Conservation (phyloP, 2,329 filamentous ascomycete species). For the Pseudocercospora musae region DNA sequence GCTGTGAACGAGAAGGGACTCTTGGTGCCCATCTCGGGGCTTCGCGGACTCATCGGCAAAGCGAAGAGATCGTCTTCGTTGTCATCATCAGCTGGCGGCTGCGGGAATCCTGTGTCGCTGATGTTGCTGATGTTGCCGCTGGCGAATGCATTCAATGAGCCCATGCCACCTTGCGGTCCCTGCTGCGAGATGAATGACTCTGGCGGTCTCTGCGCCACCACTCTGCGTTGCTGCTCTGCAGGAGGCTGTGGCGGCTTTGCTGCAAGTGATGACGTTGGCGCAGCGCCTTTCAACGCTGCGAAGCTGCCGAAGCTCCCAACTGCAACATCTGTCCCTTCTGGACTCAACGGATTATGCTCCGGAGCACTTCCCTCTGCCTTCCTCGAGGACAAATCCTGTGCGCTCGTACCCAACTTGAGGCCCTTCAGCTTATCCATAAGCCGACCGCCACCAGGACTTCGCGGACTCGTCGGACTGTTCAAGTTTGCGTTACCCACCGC, state of each 20-base stretch:
- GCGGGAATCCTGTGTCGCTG: slow-evolving; percentile 20
- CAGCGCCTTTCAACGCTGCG: slow-evolving; percentile 54
- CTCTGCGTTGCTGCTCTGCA: slow-evolving; percentile 18
- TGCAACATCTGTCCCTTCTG: slow-evolving; percentile 61
- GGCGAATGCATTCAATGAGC: slow-evolving; percentile 46
- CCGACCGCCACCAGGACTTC: slow-evolving; percentile 62
- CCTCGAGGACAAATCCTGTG: slow-evolving; percentile 28
- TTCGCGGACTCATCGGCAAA: slow-evolving; percentile 78
- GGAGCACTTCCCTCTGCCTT: slow-evolving; percentile 22
- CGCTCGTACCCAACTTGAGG: slow-evolving; percentile 70
- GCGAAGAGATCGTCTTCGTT: slow-evolving; percentile 82
- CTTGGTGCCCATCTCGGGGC: slow-evolving; percentile 72
- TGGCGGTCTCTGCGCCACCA: slow-evolving; percentile 31
- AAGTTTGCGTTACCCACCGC: slow-evolving; percentile 23
- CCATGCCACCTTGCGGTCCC: slow-evolving; percentile 37
- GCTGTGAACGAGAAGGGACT: slow-evolving; percentile 69
- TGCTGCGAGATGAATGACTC: slow-evolving; percentile 41
- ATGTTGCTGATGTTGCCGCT: slow-evolving; percentile 33
- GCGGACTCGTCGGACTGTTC: slow-evolving; percentile 57
- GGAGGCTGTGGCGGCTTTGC: slow-evolving; percentile 41
- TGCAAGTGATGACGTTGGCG: slow-evolving; percentile 38
- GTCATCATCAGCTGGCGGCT: slow-evolving; percentile 44
- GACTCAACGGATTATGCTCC: slow-evolving; percentile 54
- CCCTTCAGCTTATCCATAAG: slow-evolving; percentile 77
- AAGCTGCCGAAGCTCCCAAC: slow-evolving; percentile 59